Percentiles rank a stretch among this genome's conserved stretches.
Conservation (phyloP, 2,329 filamentous ascomycete genomes). For the Allantophomopsis cytisporea region DNA sequence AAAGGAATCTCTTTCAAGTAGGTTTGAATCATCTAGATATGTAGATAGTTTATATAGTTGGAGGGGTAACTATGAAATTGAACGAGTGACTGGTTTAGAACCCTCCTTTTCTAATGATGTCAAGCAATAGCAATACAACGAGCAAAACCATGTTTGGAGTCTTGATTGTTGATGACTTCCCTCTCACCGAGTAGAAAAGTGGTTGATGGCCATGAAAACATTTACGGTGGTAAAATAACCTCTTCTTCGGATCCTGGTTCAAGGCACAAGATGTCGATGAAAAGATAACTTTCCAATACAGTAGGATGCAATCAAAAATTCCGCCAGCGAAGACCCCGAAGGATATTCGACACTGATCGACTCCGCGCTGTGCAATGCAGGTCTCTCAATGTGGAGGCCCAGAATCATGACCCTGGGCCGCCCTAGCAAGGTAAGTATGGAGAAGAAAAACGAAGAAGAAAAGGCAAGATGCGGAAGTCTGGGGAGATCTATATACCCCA, state of each 20-base stretch:
- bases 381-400: constrained; percentile 26
- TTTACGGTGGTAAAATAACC: background rate
- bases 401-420: constrained; percentile 4
- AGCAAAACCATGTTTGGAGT: too few relatives aligned
- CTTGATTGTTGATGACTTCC: too few relatives aligned
- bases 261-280: constrained; percentile 9
- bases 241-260: constrained; percentile 10
- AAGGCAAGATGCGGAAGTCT: background rate
- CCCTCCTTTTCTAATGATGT: too few relatives aligned
- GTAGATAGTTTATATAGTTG: too few relatives aligned
- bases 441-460: constrained; percentile 4
- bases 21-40: too few relatives aligned
- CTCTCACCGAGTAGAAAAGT: too few relatives aligned
- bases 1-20: too few relatives aligned
- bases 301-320: constrained; percentile 30
- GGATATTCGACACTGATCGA: constrained; percentile 30
- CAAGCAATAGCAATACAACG: too few relatives aligned
- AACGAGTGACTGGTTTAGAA: too few relatives aligned
- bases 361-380: constrained; percentile 38
- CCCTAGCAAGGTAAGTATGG: constrained; percentile 10
- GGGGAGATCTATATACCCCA: background rate
- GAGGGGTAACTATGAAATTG: too few relatives aligned
- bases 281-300: constrained; percentile 6
- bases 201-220: too few relatives aligned
- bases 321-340: constrained; percentile 32